Evolutionary conservation across 2,329 filamentous ascomycete genomes (phyloP).

Genomic region (Ceratocystis eucalypticola): DNA sequence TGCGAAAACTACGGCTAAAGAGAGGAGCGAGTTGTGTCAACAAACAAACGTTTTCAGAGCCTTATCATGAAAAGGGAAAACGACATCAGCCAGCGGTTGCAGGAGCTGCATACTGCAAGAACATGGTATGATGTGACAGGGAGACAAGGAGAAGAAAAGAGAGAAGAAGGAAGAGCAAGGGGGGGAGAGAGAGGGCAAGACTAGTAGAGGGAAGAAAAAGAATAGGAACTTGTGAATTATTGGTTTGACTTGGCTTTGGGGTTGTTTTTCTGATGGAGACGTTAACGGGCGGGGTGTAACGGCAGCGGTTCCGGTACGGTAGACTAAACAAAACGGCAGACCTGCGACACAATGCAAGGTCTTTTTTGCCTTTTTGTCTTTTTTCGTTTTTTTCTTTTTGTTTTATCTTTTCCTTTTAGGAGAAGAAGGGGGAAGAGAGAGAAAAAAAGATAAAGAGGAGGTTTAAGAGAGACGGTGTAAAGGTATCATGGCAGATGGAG

Average conservation of each 20-base stretch:
- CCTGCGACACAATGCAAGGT: slow-evolving; percentile 4
- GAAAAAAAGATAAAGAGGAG: background rate
- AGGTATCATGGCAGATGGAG: too few species aligned
- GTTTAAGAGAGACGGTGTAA: background rate
- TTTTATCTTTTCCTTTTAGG: background rate
- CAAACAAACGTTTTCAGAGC: too few species aligned
- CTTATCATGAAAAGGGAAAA: too few species aligned
- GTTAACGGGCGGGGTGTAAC: background rate
- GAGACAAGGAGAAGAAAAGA: background rate
- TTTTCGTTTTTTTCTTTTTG: background rate
- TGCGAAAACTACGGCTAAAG: too few species aligned
- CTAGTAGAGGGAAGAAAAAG: background rate
- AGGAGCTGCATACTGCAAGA: too few species aligned
- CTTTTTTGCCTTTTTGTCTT: background rate
- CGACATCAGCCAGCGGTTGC: too few species aligned
- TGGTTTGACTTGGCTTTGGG: too few species aligned
- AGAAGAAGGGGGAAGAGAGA: too few species aligned
- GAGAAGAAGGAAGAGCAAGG: background rate
- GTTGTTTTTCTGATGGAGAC: background rate
- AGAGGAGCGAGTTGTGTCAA: too few species aligned
- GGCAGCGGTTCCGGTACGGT: background rate
- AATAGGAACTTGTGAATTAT: background rate
- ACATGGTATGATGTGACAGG: too few species aligned
- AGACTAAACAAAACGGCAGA: background rate
- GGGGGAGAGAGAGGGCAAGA: background rate